Evolutionary conservation across 192 early-diverging fungal species (phyloP), one percentile per base, ranked within the genome.

Genomic region (Dimargaris verticillata): DNA sequence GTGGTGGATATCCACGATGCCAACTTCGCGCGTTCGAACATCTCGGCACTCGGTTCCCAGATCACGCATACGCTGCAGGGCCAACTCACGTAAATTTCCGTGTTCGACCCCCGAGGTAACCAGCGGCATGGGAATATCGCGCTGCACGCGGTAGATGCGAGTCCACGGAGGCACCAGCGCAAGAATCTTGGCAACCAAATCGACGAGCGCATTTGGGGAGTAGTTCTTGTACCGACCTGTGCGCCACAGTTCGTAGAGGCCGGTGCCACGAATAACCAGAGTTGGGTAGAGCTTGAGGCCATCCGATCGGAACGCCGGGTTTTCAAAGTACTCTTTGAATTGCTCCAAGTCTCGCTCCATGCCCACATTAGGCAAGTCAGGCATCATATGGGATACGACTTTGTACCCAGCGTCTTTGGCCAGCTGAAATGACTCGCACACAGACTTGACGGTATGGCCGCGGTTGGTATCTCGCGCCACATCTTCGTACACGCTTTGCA

Each of bases 361-460:
- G 18, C 95, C 95, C 13, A 99, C 95, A 65, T 99, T 99, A 2
- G 96, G 95, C 60, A 99, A 74, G 76, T 99, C 95, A 12, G 96
- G 96, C 96, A 99, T 99, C 96, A 99, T 99, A 62, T 99, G 96
- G 17, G 94, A 84, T 12, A 99, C 96, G 0, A 99, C 87, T 68
- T 99, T 99, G 78, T 92, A 99, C 13, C 96, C 96, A 20, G 93
- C 88, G 64, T 99, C 96, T 71, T 99, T 99, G 61, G 88, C 88
- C 54, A 99, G 72, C 48, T 97, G 95, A 70, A 99, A 99, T 18
- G 90, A 89, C 71, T 99, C 96, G 66, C 85, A 89, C 0, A 99
- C 96, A 1, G 96, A 92, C 55, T 88, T 89, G 59, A 99, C 96
- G 17, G 96, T 99, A 67, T 99, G 96, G 33, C 96, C 96, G 44